These are phyloP conservation scores for Chrysoporthe austroafricana DNA, from an alignment of 2,329 filamentous ascomycete genomes.

Conservation along the genomic window DNA sequence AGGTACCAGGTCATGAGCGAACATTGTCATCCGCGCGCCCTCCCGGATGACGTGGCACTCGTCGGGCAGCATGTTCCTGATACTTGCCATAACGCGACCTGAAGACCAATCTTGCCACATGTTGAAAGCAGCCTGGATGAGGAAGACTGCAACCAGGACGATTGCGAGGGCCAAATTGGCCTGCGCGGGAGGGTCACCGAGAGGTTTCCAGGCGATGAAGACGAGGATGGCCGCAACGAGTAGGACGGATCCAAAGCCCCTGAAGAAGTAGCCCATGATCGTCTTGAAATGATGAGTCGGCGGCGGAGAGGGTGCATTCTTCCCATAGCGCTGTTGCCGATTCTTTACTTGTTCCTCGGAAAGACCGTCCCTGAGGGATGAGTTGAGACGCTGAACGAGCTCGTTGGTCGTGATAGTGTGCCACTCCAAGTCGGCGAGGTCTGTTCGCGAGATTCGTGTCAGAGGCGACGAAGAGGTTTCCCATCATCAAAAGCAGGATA, in stretches of 20 bases:
- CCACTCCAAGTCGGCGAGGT: constrained; percentile 69
- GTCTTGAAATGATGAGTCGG: constrained; percentile 62
- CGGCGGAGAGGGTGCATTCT: constrained; percentile 68
- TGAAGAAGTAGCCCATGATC: constrained; percentile 73
- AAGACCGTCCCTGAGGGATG: constrained; percentile 61
- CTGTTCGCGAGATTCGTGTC: constrained; percentile 38
- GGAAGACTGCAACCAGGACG: constrained; percentile 71
- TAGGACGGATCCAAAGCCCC: constrained; percentile 74
- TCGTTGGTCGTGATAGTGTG: constrained; percentile 64
- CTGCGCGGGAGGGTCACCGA: constrained; percentile 69
- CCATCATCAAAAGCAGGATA: not conserved
- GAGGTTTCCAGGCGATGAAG: constrained; percentile 76
- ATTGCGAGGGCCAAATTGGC: constrained; percentile 76
- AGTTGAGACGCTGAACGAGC: constrained; percentile 61
- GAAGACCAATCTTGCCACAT: constrained; percentile 78
- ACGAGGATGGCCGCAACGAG: constrained; percentile 71
- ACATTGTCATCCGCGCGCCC: constrained; percentile 46
- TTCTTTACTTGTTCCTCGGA: constrained; percentile 60
- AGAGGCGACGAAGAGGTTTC: not conserved
- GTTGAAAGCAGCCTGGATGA: constrained; percentile 71
- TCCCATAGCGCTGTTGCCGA: constrained; percentile 63
- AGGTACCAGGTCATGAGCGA: constrained; percentile 64
- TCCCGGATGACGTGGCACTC: constrained; percentile 68
- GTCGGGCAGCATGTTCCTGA: constrained; percentile 80
- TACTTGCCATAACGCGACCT: constrained; percentile 76